phyloP scores from a whole-genome alignment of 371 early-diverging fungal genomes.

The Mucor velutinosus region DNA sequence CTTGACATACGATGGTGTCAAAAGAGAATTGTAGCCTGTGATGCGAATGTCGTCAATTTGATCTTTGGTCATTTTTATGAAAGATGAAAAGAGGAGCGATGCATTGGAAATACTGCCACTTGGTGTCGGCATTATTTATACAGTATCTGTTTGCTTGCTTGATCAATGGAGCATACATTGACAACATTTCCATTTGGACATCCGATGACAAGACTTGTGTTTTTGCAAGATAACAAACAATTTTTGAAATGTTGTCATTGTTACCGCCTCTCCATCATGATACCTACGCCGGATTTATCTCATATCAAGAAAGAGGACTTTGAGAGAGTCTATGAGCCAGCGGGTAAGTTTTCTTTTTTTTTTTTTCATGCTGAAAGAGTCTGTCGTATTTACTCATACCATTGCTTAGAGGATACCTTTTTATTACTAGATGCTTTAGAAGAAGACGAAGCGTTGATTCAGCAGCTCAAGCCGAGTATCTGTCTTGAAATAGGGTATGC shows the following conservation, averaged over 20 bases:
- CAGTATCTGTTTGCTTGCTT: slow-evolving; percentile 1
- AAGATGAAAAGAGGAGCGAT: not conserved
- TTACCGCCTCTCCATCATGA: slow-evolving; percentile 42
- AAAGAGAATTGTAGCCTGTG: slow-evolving; percentile 43
- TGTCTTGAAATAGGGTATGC: slow-evolving; percentile 87
- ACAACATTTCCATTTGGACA: not conserved
- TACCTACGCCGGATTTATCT: slow-evolving; percentile 76
- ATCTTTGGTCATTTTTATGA: slow-evolving; percentile 1
- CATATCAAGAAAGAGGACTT: slow-evolving; percentile 73
- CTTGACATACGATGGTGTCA: slow-evolving; percentile 40
- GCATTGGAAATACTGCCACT: not conserved
- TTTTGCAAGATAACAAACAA: not conserved
- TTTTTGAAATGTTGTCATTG: not conserved
- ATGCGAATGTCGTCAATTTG: slow-evolving; percentile 38
- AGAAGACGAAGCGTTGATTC: slow-evolving; percentile 61
- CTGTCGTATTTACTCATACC: not conserved
- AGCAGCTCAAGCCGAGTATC: slow-evolving; percentile 59
- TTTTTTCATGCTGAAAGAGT: not conserved
- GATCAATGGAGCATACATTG: not conserved
- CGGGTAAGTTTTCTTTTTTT: slow-evolving; percentile 52
- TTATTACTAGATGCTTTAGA: slow-evolving; percentile 92
- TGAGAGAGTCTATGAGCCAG: slow-evolving; percentile 85
- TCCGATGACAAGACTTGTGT: not conserved
- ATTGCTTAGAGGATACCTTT: slow-evolving; percentile 85
- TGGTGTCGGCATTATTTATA: not conserved